Base-by-base conservation (phyloP, 2,329 filamentous ascomycete species). In the Fusarium sp. region DNA sequence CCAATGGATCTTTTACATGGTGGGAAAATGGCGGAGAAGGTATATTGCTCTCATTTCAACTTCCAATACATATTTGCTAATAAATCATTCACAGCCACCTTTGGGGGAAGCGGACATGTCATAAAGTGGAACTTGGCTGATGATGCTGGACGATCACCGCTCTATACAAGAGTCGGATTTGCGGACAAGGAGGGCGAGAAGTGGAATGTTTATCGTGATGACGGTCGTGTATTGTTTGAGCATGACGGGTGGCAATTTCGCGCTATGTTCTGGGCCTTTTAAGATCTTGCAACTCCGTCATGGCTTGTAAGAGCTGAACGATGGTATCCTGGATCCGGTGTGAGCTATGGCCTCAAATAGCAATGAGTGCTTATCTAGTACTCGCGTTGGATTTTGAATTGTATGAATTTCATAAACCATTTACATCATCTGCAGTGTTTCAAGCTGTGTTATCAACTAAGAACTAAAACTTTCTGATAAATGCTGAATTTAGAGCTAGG, bases 1-100 rank as follows among this genome's bases (percentile, higher is more conserved):
- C 45, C 15, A 49, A 36, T 3, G 45, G 45, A n/a, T 49, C 45
- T 13, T 36, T 49, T 4, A 11, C 20, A 26, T 49, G 45, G 45
- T 49, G 45, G 45, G 45, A 49, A 26, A 49, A 49, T 36, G 45
- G 45, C 7, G 45, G 45, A 36, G 45, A 49, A 26, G 45, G 45
- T 49, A 49, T 8, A 6, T n/a, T 26, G 6, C 2, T 26, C 15
- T n/a, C 10, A 16, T 9, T 26, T 13, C 4, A 16, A 2, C 18
- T 9, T n/a, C 6, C 8, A 46, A 23, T 6, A 8, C 9, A 12
- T 0, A 4, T 3, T 10, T 9, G 11, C 31, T 49, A n/a, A 26
- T 12, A 0, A n/a, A n/a, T 13, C 2, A 20, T 8, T 11, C 2
- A n/a, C 20, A 49, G 46, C 46, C 0, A 49, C 31, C 3, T 49